Evolutionary conservation across 805 yeast genomes (phyloP), one percentile per base, ranked within the genome.

Genomic region (Pichia insulana): DNA sequence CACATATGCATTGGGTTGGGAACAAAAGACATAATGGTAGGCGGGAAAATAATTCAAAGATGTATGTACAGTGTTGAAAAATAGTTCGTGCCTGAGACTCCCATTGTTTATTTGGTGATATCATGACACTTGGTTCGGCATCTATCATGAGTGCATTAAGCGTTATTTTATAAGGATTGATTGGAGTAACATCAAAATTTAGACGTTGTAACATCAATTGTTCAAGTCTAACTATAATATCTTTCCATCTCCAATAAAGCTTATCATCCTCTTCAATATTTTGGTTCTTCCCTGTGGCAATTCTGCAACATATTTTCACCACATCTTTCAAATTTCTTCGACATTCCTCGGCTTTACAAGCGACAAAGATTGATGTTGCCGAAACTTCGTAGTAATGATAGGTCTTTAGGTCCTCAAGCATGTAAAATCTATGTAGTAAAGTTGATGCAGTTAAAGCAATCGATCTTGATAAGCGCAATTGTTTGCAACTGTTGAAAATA

Each of bases 281-380:
- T 37, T 62, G 61, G 13, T 62, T 62, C 37, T 69, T 70, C 17
- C 65, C 65, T 16, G 56, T 34, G 0, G 79, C 77, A 5, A 68
- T 63, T 37, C 63, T 62, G 4, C 76, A 72, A 50, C 76, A 69
- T 5, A 67, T 64, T n/a, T 65, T 62, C 17, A 73, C 74, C 4
- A 76, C 64, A 41, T 74, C 78, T 33, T 68, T 55, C 25, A 75
- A 54, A 31, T 67, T 56, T 25, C 80, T 61, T 28, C 69, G 64
- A 26, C 74, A 64, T 43, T 75, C 81, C 41, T 74, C 78, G 7
- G 73, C 66, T 46, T 75, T 75, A 41, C 74, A 64, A 4, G 78
- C 78, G 20, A 75, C 56, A 49, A 75, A 75, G 15, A 76, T 49
- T 26, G 72, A 57, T 2, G 77, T 67, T 2, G 74, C 76, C 0